Conservation (phyloP, 1,139 yeast genomes). For the Debaryomyces robertsiae region DNA sequence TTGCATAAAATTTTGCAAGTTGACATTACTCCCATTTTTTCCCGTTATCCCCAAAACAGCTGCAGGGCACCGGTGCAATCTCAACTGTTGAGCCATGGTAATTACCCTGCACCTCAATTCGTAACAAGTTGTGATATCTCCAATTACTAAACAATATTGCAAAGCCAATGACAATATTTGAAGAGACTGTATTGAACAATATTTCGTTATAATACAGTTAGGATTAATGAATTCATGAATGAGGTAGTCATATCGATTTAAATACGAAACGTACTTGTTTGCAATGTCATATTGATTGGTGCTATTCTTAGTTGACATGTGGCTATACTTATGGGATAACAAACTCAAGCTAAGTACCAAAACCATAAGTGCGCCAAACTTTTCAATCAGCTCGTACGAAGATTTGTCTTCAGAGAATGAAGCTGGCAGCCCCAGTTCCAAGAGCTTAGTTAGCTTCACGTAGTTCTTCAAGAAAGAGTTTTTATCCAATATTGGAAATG, state of each 20-base stretch:
- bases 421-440: conserved; percentile 29
- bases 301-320: conserved; percentile 17
- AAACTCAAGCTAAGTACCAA: conserved; percentile 62
- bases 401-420: conserved; percentile 14
- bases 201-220: conserved; percentile 52
- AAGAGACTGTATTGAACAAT: conserved; percentile 68
- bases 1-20: conserved; percentile 58
- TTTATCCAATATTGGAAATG: conserved; percentile 70
- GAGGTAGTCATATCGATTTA: conserved; percentile 52
- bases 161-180: conserved; percentile 71
- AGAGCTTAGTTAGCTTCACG: conserved; percentile 43
- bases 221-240: conserved; percentile 57
- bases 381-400: conserved; percentile 45
- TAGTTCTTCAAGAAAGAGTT: conserved; percentile 64
- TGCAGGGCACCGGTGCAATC: conserved; percentile 86
- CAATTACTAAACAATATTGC: conserved; percentile 71
- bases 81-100: conserved; percentile 82
- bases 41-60: conserved; percentile 60
- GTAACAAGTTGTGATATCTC: conserved; percentile 74
- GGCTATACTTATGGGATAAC: conserved; percentile 39
- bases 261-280: conserved; percentile 25
- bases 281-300: conserved; percentile 16
- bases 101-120: conserved; percentile 74
- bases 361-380: conserved; percentile 62
- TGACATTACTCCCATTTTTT: conserved; percentile 55